Evolutionary conservation across 139 green algal species (phyloP), one percentile per base, ranked within the genome.

Genomic region (Haematococcus sp.): DNA sequence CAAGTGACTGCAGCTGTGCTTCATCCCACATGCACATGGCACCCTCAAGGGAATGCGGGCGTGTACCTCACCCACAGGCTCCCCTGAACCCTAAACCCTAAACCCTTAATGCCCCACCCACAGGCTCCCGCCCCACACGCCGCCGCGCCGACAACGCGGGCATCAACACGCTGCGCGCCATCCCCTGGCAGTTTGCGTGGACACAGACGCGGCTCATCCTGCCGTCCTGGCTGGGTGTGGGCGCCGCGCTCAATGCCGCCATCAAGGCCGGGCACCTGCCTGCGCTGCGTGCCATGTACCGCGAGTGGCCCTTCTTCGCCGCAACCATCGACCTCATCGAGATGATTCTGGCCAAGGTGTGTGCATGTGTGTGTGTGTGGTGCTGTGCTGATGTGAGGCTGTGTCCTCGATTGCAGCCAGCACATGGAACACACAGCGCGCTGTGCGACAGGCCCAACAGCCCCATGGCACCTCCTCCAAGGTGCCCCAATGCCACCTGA

Each of bases 121-220:
- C 76, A 83, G 77, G 76, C 27, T 82, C 76, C 1, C 71, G 74
- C 34, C 76, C 81, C 35, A n/a, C 75, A 20, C 81, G 81, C 40
- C 76, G 81, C 0, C 58, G 71, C 13, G 64, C 74, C 40, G 32
- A 78, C 61, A 72, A 77, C 31, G 61, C 70, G 1, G 80, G 83
- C 63, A 90, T 97, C 59, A 80, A 85, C 46, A 89, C 86, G 15
- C 87, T 99, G 70, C 90, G 96, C 22, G 94, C 96, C 76, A 99
- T 99, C 80, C 96, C 96, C 58, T 99, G 96, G 96, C 96, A 98
- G 81, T 99, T 99, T 84, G 94, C 96, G 25, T 99, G 95, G 95
- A 98, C 95, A 3, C 93, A 96, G 80, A 97, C 90, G 44, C 88
- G 96, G 27, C 92, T 98, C 70, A 89, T 97, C 75, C 89, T 99